Evolutionary conservation across 768 basidiomycete species (phyloP).

Genomic region (Suillus hirtellus): DNA sequence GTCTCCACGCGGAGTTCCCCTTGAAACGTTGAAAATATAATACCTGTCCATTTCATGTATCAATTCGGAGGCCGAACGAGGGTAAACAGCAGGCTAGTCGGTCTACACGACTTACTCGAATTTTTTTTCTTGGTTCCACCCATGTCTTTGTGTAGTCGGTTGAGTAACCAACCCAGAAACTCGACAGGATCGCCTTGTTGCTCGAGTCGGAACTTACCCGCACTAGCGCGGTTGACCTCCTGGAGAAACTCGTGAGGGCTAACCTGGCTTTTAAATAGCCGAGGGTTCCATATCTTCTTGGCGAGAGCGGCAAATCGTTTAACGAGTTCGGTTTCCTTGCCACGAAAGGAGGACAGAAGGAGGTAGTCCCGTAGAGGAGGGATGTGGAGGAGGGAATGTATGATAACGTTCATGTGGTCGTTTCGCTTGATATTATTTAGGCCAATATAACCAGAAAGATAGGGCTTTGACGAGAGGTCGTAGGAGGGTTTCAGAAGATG

Average conservation of each 20-base stretch:
- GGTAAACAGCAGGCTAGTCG: neutral
- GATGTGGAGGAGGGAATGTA: constrained; percentile 91
- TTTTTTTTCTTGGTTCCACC: constrained; percentile 92
- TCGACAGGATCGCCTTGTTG: constrained; percentile 96
- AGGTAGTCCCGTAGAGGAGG: constrained; percentile 87
- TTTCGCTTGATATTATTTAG: constrained; percentile 97
- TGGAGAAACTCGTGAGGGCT: constrained; percentile 99
- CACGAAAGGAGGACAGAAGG: constrained; percentile 69
- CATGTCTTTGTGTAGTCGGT: constrained; percentile 88
- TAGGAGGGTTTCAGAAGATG: constrained; percentile 76
- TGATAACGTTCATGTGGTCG: constrained; percentile 97
- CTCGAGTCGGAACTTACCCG: constrained; percentile 89
- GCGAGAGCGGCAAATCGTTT: constrained; percentile 85
- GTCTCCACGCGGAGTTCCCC: constrained; percentile 92
- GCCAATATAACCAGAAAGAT: constrained; percentile 92
- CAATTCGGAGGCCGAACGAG: constrained; percentile 18
- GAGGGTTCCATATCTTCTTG: constrained; percentile 95
- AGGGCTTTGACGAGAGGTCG: constrained; percentile 79
- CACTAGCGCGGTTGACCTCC: constrained; percentile 88
- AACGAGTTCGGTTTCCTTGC: constrained; percentile 83
- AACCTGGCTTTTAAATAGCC: constrained; percentile 96
- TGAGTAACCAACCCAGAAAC: constrained; percentile 94
- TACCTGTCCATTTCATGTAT: constrained; percentile 49
- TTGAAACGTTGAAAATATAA: constrained; percentile 92
- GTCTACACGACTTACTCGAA: constrained; percentile 64